Percentiles rank a stretch among this genome's conserved stretches.
phyloP scores from a whole-genome alignment of 1,139 yeast genomes.

The Sugiyamaella sp. region DNA sequence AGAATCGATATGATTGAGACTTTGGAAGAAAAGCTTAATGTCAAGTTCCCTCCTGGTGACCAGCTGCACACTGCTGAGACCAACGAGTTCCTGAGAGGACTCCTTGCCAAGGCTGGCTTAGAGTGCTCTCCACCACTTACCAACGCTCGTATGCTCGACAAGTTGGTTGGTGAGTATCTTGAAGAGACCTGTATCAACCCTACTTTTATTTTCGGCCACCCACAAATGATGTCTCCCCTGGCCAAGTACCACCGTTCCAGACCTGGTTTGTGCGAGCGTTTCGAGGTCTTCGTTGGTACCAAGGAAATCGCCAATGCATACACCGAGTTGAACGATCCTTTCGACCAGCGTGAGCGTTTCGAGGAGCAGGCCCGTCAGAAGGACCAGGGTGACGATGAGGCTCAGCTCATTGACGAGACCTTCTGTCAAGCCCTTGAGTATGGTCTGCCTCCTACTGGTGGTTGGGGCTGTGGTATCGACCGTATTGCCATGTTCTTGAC shows the following conservation, averaged over 20 bases:
- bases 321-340: slow-evolving; percentile 98
- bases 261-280: slow-evolving; percentile 97
- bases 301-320: slow-evolving; percentile 98
- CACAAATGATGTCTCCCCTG: slow-evolving; percentile 99
- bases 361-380: slow-evolving; percentile 99
- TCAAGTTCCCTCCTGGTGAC: slow-evolving; percentile 94
- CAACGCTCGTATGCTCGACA: slow-evolving; percentile 98
- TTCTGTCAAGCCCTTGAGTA: slow-evolving; percentile 98
- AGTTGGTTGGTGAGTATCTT: slow-evolving; percentile 85
- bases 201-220: slow-evolving; percentile 97
- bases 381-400: slow-evolving; percentile 99
- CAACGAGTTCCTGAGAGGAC: slow-evolving; percentile 81
- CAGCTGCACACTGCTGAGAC: slow-evolving; percentile 93
- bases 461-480: slow-evolving; percentile 99
- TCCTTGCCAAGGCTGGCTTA: slow-evolving; percentile 76
- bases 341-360: slow-evolving; percentile 94
- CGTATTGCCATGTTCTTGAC: slow-evolving; percentile 98
- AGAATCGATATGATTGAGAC: slow-evolving; percentile 97
- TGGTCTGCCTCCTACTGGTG: slow-evolving; percentile 99
- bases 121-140: slow-evolving; percentile 97
- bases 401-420: slow-evolving; percentile 92
- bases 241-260: slow-evolving; percentile 92
- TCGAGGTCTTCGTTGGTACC: slow-evolving; percentile 97
- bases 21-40: slow-evolving; percentile 82
- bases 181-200: slow-evolving; percentile 96